Conservation (phyloP, 352 stramenopile genomes). For the Pythium aristosporum region DNA sequence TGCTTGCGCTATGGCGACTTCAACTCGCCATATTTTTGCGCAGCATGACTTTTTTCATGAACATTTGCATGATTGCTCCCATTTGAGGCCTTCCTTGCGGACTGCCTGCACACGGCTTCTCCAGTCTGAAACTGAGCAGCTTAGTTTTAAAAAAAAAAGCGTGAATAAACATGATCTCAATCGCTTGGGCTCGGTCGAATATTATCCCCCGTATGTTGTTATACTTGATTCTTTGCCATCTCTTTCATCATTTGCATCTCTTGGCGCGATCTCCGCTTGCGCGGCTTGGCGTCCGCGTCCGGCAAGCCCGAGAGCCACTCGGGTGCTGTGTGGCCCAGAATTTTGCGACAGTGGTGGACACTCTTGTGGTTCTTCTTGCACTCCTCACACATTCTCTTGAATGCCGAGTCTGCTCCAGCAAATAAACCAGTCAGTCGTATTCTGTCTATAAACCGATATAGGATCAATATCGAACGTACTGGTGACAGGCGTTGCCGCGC, state of each 20-base stretch:
- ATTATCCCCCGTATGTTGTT: too few relatives aligned
- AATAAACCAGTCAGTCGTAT: neutral
- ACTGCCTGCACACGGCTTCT: too few relatives aligned
- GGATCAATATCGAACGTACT: slow-evolving; percentile 1
- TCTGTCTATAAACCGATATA: neutral
- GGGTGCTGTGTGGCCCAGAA: slow-evolving; percentile 59
- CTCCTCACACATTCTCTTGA: slow-evolving; percentile 69
- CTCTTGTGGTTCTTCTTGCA: slow-evolving; percentile 70
- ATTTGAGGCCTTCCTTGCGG: too few relatives aligned
- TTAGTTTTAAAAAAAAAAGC: too few relatives aligned
- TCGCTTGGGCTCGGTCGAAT: too few relatives aligned
- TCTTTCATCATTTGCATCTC: slow-evolving; percentile 2
- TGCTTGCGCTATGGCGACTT: too few relatives aligned
- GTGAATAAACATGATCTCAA: too few relatives aligned
- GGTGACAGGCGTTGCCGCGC: neutral
- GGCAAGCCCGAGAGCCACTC: slow-evolving; percentile 52
- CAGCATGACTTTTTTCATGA: too few relatives aligned
- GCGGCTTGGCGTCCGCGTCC: slow-evolving; percentile 18
- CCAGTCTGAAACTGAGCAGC: too few relatives aligned
- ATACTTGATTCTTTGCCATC: too few relatives aligned
- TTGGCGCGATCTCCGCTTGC: slow-evolving; percentile 23
- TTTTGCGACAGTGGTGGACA: slow-evolving; percentile 63
- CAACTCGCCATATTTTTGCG: too few relatives aligned
- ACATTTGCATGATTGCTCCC: too few relatives aligned
- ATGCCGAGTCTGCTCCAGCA: slow-evolving; percentile 14